These are phyloP conservation scores for Fraxinus sp. DNA, from an alignment of 305 asterid species.

Conservation along the genomic window DNA sequence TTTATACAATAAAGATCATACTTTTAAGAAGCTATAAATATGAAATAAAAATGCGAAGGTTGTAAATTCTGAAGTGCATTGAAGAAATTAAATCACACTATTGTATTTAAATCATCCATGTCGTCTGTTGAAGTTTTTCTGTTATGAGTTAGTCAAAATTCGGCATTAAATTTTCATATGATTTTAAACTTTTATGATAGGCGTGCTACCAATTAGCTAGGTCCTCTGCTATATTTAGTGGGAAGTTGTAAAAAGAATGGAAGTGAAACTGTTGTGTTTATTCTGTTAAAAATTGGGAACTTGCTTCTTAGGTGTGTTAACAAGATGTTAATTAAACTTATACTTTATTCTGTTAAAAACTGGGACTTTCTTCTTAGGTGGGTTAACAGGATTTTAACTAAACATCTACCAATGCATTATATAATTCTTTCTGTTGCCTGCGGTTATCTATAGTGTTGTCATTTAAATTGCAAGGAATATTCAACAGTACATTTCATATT, in stretches of 20 bases:
- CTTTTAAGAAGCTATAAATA: not conserved
- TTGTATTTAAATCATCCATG: not conserved
- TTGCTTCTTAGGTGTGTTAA: constrained; percentile 14
- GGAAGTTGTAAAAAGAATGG: not conserved
- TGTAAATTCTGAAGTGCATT: not conserved
- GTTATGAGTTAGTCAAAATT: constrained; percentile 11
- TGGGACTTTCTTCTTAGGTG: not conserved
- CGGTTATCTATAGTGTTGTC: not conserved
- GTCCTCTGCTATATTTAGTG: constrained; percentile 8
- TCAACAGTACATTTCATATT: constrained; percentile 20
- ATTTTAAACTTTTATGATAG: constrained; percentile 8
- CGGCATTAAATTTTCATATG: not conserved
- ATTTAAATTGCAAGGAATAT: constrained; percentile 22
- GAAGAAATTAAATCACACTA: constrained; percentile 10
- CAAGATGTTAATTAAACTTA: constrained; percentile 1
- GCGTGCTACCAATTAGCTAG: constrained; percentile 5
- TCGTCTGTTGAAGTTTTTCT: not conserved
- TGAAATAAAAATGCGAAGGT: not conserved
- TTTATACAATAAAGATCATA: not conserved
- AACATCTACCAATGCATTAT: not conserved
- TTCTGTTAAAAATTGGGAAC: constrained; percentile 7
- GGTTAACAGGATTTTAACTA: not conserved
- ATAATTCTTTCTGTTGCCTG: constrained; percentile 16
- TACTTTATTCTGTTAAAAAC: not conserved
- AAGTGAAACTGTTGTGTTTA: not conserved